These are phyloP conservation scores for Sugiyamaella smithiae DNA, from an alignment of 805 yeast genomes.

Conservation along the genomic window DNA sequence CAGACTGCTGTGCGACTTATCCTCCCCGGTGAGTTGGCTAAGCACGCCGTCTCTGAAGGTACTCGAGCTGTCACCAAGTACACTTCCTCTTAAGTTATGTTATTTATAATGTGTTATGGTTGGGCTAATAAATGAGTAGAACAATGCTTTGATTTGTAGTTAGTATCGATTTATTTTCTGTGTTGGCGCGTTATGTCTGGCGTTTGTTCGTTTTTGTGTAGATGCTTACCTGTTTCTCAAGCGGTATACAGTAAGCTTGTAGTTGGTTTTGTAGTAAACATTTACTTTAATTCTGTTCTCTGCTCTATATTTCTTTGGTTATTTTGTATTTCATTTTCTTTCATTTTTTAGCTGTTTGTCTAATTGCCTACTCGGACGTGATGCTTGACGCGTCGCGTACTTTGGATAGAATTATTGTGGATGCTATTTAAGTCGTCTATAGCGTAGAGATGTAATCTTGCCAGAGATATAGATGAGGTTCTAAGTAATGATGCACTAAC, in stretches of 20 bases:
- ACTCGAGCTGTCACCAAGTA: slow-evolving; percentile 97
- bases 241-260: not conserved
- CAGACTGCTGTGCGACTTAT: slow-evolving; percentile 98
- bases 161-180: not conserved
- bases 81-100: slow-evolving; percentile 53
- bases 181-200: not conserved
- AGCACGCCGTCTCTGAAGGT: slow-evolving; percentile 98
- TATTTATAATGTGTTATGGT: slow-evolving; percentile 6
- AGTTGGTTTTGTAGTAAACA: too few relatives aligned
- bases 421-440: too few relatives aligned
- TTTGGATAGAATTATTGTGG: too few relatives aligned
- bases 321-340: too few relatives aligned
- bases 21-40: slow-evolving; percentile 97
- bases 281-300: too few relatives aligned
- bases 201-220: not conserved
- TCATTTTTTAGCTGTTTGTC: too few relatives aligned
- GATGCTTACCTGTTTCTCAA: not conserved
- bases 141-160: not conserved
- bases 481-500: too few relatives aligned
- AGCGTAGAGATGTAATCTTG: too few relatives aligned
- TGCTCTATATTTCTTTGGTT: too few relatives aligned
- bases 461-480: too few relatives aligned
- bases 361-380: too few relatives aligned
- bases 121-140: slow-evolving; percentile 5
- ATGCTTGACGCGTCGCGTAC: too few relatives aligned